These are phyloP conservation scores for Termitomyces sp. DNA, from an alignment of 768 basidiomycete species.

Conservation along the genomic window DNA sequence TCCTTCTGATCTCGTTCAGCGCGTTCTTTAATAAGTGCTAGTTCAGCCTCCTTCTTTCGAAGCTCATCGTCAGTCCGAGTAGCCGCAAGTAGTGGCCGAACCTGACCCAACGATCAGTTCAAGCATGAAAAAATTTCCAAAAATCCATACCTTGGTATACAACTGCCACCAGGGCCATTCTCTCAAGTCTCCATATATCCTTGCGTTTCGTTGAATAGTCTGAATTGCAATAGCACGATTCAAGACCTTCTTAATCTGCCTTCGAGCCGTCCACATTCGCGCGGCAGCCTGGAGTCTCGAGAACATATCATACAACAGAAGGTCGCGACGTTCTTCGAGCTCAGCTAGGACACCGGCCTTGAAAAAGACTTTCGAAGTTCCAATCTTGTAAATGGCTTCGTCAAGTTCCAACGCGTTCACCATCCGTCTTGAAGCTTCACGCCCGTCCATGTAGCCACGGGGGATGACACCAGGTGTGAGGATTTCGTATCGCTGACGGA, in stretches of 20 bases:
- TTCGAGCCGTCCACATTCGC: slow-evolving; percentile 78
- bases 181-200: slow-evolving; percentile 81
- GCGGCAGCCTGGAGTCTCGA: slow-evolving; percentile 83
- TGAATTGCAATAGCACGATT: slow-evolving; percentile 88
- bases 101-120: slow-evolving; percentile 34
- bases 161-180: slow-evolving; percentile 99
- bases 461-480: slow-evolving; percentile 92
- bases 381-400: slow-evolving; percentile 79
- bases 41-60: slow-evolving; percentile 79
- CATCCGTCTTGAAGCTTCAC: slow-evolving; percentile 90
- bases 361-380: slow-evolving; percentile 98
- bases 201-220: slow-evolving; percentile 91
- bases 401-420: slow-evolving; percentile 87
- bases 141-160: slow-evolving; percentile 72
- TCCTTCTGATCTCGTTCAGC: slow-evolving; percentile 86
- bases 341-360: slow-evolving; percentile 97
- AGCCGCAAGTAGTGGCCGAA: slow-evolving; percentile 89
- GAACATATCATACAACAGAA: slow-evolving; percentile 84
- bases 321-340: slow-evolving; percentile 88
- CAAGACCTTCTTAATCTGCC: slow-evolving; percentile 92
- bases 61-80: slow-evolving; percentile 92
- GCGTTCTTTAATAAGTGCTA: slow-evolving; percentile 73
- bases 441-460: slow-evolving; percentile 95
- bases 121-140: background rate
- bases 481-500: slow-evolving; percentile 94